These are phyloP conservation scores for Neoarthrinium moseri DNA, from an alignment of 2,329 filamentous ascomycete genomes.

Conservation along the genomic window DNA sequence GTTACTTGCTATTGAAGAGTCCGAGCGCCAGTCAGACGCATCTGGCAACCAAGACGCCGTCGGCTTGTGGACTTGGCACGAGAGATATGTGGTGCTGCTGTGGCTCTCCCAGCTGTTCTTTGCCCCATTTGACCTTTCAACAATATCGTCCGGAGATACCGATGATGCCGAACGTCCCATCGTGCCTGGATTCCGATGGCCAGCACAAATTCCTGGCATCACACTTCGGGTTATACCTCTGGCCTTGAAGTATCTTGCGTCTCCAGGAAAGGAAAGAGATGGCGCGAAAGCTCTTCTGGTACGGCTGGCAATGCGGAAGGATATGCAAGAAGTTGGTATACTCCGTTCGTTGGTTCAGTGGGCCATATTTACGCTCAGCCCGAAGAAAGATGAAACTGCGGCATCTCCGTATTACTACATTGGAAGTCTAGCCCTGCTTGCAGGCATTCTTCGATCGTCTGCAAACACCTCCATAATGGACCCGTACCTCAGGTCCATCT, in stretches of 20 bases:
- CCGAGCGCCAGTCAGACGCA: slow-evolving; percentile 33
- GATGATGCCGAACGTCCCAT: slow-evolving; percentile 42
- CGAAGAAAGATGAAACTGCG: slow-evolving; percentile 32
- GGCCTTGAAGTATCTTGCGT: slow-evolving; percentile 68
- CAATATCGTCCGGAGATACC: slow-evolving; percentile 67
- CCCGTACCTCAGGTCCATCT: slow-evolving; percentile 63
- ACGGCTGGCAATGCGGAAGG: slow-evolving; percentile 75
- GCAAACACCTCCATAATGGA: slow-evolving; percentile 74
- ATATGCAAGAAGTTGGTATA: slow-evolving; percentile 80
- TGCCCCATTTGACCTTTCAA: slow-evolving; percentile 86
- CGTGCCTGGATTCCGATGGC: slow-evolving; percentile 53
- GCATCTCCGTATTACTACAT: slow-evolving; percentile 71
- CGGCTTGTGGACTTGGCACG: slow-evolving; percentile 70
- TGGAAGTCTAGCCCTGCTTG: slow-evolving; percentile 76
- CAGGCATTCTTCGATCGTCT: slow-evolving; percentile 67
- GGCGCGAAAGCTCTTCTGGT: slow-evolving; percentile 83
- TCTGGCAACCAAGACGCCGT: slow-evolving; percentile 12
- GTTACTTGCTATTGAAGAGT: slow-evolving; percentile 69
- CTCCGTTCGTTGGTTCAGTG: slow-evolving; percentile 67
- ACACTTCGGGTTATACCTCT: slow-evolving; percentile 69
- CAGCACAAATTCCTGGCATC: slow-evolving; percentile 64
- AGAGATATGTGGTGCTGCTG: slow-evolving; percentile 81
- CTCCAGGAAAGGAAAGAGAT: slow-evolving; percentile 83
- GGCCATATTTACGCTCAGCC: slow-evolving; percentile 62
- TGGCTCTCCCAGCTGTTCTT: slow-evolving; percentile 84